Base-by-base conservation (phyloP, 495 filamentous ascomycete species). In the Aspergillus wentii region DNA sequence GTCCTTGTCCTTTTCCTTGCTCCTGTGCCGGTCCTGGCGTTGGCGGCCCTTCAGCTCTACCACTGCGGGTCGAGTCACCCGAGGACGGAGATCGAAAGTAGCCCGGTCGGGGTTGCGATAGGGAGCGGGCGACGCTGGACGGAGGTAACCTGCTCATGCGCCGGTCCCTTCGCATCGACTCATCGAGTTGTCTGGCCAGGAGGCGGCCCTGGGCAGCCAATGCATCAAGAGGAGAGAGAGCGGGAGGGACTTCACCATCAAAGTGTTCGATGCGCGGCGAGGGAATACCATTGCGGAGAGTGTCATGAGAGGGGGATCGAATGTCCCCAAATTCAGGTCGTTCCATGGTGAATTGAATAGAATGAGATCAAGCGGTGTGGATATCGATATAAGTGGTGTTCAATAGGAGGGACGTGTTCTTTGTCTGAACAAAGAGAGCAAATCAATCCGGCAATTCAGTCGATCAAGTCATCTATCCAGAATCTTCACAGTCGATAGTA, bases 211-310 rank as follows among this genome's bases (percentile, higher is more conserved):
- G 90, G 41, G 86, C 75, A 13, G 88, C 88, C 45, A 98, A 87
- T 26, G 92, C 91, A 71, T 97, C 92, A 31, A 98, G 77, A 11
- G 92, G 92, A 2, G 92, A 97, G 33, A 96, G 76, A 20, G 89
- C 83, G 11, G 92, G 92, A 21, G 92, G 91, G 8, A 88, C 74
- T 49, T 95, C 92, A 33, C 91, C 92, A 33, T 85, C 82, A 36
- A 82, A 71, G 54, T 91, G 86, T 42, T 66, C 58, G 43, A 90
- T 66, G 35, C 84, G 79, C 28, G 85, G 83, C 3, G 84, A 88
- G 35, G 71, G 69, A 5, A 83, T 62, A 8, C 76, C 62, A 25
- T 49, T 56, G 17, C 59, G 59, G 29, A 75, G 56, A 15, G 78
- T 75, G 13, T 75, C 71, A 39, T 79, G 75, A 16, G 82, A 85